Base-by-base conservation (phyloP, 306 rosid genomes). In the Arachis hypogaea region DNA sequence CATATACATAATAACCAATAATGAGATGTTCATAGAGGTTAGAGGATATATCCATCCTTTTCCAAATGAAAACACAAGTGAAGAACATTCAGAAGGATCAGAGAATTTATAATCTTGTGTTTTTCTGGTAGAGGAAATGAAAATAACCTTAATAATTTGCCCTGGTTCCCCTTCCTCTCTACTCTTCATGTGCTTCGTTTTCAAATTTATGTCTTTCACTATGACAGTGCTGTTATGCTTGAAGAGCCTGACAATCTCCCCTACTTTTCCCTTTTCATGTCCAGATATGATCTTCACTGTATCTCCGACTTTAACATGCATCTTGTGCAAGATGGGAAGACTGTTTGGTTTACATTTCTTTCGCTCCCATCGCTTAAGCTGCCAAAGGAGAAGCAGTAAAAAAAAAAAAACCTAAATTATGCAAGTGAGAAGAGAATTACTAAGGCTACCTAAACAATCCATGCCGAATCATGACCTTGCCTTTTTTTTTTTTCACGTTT, bases 251-350 rank as follows among this genome's bases (percentile, higher is more conserved):
- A 82, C 77, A 56, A 94, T 80, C 80, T 94, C 99, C 18, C 99
- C 99, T 68, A 82, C 62, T 85, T 92, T 87, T 11, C 99, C 98
- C 78, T 88, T 94, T 22, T 94, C 99, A 30, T 77, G 93, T 58
- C 99, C 99, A 11, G 97, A 78, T 81, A 92, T 94, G 65, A 94
- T 74, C 82, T 94, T 86, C 72, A 94, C 96, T 0, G 88, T 92
- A 72, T 94, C 99, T 65, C 99, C 99, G 78, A 92, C 66, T 87
- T 82, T 94, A 62, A 94, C 99, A 67, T 94, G 99, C 96, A 92
- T 84, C 74, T 92, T 94, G 50, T 84, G 99, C 63, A 94, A 77
- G 54, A 90, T 46, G 2, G 97, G 99, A 72, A 94, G 93, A 73
- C 98, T 82, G 86, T 92, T 94, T 61, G 96, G 93, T 86, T 94